These are phyloP conservation scores for Hibiscus syriacus DNA, from an alignment of 345 rosid species.

Conservation along the genomic window DNA sequence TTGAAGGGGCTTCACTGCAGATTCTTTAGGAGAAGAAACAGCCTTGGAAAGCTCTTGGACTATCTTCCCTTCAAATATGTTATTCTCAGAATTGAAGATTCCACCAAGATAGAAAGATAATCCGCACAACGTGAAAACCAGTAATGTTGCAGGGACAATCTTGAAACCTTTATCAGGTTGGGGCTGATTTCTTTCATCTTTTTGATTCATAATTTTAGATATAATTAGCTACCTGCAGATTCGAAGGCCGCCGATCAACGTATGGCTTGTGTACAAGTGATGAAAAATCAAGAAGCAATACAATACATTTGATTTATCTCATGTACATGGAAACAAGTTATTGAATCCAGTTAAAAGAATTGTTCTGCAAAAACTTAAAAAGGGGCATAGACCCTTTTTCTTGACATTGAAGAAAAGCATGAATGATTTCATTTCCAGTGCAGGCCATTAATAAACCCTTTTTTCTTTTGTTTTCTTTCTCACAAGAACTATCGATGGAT, in stretches of 20 bases:
- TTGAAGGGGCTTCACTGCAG: slow-evolving; percentile 37
- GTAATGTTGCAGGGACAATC: slow-evolving; percentile 37
- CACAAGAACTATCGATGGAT: no score
- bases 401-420: no score
- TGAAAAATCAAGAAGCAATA: background rate
- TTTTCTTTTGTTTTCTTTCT: no score
- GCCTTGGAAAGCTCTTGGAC: slow-evolving; percentile 31
- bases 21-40: slow-evolving; percentile 42
- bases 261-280: background rate
- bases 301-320: no score
- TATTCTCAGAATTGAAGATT: slow-evolving; percentile 55
- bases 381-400: no score
- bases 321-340: background rate
- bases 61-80: slow-evolving; percentile 13
- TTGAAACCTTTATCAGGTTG: slow-evolving; percentile 44
- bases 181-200: slow-evolving; percentile 60
- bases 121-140: slow-evolving; percentile 54
- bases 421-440: no score
- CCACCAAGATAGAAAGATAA: slow-evolving; percentile 92
- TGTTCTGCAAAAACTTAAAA: no score
- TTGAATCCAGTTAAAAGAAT: no score
- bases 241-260: background rate
- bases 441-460: no score
- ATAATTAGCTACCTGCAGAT: slow-evolving; percentile 27
- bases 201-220: slow-evolving; percentile 54